Conservation (phyloP, 352 stramenopile genomes). For the Phytophthora sp. region DNA sequence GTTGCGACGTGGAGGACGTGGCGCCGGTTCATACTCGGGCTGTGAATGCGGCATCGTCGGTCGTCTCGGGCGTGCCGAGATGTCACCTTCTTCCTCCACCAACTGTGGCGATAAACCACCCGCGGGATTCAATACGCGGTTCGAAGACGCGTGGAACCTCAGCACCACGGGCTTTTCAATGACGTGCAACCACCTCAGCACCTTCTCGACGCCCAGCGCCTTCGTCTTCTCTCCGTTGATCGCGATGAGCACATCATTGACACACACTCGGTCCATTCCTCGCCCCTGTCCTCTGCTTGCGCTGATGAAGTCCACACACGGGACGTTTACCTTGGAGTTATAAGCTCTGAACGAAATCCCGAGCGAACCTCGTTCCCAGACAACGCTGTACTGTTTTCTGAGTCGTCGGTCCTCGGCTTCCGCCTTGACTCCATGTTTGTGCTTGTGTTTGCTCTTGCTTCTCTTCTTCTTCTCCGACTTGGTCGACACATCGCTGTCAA, state of each 20-base stretch:
- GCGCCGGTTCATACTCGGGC: constrained; percentile 43
- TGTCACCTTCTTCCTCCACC: constrained; percentile 22
- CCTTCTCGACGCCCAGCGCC: constrained; percentile 71
- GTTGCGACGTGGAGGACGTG: constrained; percentile 35
- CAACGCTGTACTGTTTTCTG: constrained; percentile 74
- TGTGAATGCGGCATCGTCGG: constrained; percentile 28
- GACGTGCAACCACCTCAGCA: constrained; percentile 77
- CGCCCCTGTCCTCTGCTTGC: constrained; percentile 55
- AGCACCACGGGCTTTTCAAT: constrained; percentile 80
- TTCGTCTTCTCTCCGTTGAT: constrained; percentile 87
- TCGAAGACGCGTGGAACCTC: constrained; percentile 80
- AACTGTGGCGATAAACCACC: constrained; percentile 29
- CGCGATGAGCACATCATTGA: constrained; percentile 84
- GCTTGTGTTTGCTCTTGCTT: constrained; percentile 32
- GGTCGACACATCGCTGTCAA: constrained; percentile 25
- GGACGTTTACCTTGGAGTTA: constrained; percentile 70
- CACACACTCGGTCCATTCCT: constrained; percentile 74
- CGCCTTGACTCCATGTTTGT: constrained; percentile 28
- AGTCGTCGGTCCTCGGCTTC: constrained; percentile 50
- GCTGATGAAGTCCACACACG: constrained; percentile 75
- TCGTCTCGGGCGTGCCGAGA: constrained; percentile 17
- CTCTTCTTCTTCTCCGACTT: constrained; percentile 23
- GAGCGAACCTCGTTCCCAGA: constrained; percentile 74
- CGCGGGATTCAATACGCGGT: constrained; percentile 53
- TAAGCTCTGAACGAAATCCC: constrained; percentile 80